Percentiles rank a stretch among this genome's conserved stretches.
Conservation (phyloP, 1,284 basidiomycete genomes). For the Irpex sp. region DNA sequence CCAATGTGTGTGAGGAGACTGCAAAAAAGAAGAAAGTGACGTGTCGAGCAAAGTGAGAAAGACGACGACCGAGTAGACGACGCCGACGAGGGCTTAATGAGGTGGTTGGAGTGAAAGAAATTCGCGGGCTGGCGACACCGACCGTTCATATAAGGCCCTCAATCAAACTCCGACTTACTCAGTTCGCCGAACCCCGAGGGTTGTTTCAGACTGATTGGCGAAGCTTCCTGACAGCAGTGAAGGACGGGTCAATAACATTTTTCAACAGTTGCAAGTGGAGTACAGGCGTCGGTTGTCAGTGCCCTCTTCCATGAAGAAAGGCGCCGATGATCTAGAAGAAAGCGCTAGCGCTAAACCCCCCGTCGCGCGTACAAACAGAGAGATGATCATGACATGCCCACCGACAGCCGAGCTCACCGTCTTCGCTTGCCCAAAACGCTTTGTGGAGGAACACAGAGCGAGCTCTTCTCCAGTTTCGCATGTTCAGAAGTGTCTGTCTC, state of each 20-base stretch:
- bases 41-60: not conserved
- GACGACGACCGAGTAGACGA: slow-evolving; percentile 1
- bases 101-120: not conserved
- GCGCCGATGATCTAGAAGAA: not conserved
- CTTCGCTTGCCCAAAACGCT: slow-evolving; percentile 19
- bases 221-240: not conserved
- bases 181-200: not conserved
- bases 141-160: not conserved
- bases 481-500: slow-evolving; percentile 73
- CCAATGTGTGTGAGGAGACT: not conserved
- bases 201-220: not conserved
- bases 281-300: not conserved
- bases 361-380: not conserved
- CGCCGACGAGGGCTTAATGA: not conserved
- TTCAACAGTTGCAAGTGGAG: not conserved
- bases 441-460: slow-evolving; percentile 36
- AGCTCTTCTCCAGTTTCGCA: slow-evolving; percentile 45
- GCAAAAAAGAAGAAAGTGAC: slow-evolving; percentile 16
- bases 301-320: not conserved
- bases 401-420: slow-evolving; percentile 1
- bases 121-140: not conserved
- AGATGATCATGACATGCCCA: too few species aligned
- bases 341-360: not conserved
- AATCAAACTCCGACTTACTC: not conserved
- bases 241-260: not conserved